Base-by-base conservation (phyloP, 1,284 basidiomycete species). In the Pulveroboletus sp. region DNA sequence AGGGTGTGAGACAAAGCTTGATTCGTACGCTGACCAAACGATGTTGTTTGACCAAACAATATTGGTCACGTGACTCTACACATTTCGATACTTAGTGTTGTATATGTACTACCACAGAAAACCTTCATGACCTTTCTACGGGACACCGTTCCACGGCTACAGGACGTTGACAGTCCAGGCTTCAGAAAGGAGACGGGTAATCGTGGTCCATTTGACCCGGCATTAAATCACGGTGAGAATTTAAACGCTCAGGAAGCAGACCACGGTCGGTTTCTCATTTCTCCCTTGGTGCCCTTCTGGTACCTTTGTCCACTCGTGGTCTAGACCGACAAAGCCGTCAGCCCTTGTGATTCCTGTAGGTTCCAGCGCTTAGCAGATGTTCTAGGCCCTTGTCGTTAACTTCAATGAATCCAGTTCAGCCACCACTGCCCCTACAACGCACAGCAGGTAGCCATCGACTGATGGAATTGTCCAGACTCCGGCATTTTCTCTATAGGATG, bases 11-110 rank as follows among this genome's bases (percentile, higher is more conserved):
- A 4, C 18, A 10, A 28, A 28, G 42, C n/a, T n/a, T n/a, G n/a
- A n/a, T n/a, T n/a, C n/a, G n/a, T 20, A 54, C 31, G 24, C 17
- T 11, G 12, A 43, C 51, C 60, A 62, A 62, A 62, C 33, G 65
- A 57, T 28, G 17, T 25, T 14, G 39, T n/a, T n/a, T n/a, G n/a
- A n/a, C 58, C 61, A 66, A 68, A 66, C 26, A 66, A 52, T 18
- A 17, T 17, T 11, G 12, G 42, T 49, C 59, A 62, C 40, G 56
- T 58, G 53, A 24, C 5, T 25, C 14, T n/a, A 18, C 11, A 31
- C 29, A 12, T 31, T 12, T 29, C 12, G 15, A n/a, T n/a, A n/a
- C n/a, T n/a, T n/a, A n/a, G n/a, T n/a, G n/a, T n/a, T n/a, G n/a
- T n/a, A n/a, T n/a, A n/a, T n/a, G n/a, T n/a, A n/a, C n/a, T n/a